These are phyloP conservation scores for Pseudocercospora macadamiae DNA, from an alignment of 2,329 filamentous ascomycete species.

Conservation along the genomic window DNA sequence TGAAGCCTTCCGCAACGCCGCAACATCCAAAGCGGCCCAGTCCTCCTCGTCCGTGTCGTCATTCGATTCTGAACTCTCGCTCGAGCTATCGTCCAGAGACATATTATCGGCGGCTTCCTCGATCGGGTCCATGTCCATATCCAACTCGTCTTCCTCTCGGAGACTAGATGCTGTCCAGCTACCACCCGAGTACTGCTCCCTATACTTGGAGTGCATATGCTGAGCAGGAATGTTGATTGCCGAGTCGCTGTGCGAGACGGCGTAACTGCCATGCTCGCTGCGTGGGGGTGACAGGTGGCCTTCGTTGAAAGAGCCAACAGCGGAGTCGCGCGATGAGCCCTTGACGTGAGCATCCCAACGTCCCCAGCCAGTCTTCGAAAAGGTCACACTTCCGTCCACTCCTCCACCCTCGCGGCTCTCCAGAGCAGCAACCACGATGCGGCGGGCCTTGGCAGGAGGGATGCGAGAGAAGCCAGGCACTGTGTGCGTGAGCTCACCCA, in stretches of 20 bases:
- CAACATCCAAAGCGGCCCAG: constrained; percentile 87
- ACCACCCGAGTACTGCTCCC: constrained; percentile 50
- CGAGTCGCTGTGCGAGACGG: constrained; percentile 39
- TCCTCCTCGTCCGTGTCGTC: constrained; percentile 95
- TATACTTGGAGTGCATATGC: constrained; percentile 29
- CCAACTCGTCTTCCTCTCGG: constrained; percentile 63
- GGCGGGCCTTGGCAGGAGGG: constrained; percentile 83
- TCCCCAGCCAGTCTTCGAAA: constrained; percentile 97
- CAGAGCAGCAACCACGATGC: constrained; percentile 87
- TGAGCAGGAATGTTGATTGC: constrained; percentile 36
- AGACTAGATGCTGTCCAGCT: constrained; percentile 72
- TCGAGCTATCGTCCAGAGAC: constrained; percentile 69
- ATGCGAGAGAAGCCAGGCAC: constrained; percentile 92
- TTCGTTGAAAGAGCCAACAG: constrained; percentile 42
- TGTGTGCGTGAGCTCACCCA: constrained; percentile 88
- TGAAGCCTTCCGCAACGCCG: constrained; percentile 72
- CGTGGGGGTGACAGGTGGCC: constrained; percentile 52
- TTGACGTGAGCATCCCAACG: constrained; percentile 85
- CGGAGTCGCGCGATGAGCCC: constrained; percentile 49
- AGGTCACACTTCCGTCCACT: constrained; percentile 72
- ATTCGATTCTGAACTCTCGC: constrained; percentile 35
- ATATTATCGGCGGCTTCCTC: constrained; percentile 93
- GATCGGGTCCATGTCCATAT: constrained; percentile 65
- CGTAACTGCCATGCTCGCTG: constrained; percentile 49
- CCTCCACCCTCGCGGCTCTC: constrained; percentile 72